Evolutionary conservation across 371 early-diverging fungal genomes (phyloP).

Genomic region (Zychaea mexicana): DNA sequence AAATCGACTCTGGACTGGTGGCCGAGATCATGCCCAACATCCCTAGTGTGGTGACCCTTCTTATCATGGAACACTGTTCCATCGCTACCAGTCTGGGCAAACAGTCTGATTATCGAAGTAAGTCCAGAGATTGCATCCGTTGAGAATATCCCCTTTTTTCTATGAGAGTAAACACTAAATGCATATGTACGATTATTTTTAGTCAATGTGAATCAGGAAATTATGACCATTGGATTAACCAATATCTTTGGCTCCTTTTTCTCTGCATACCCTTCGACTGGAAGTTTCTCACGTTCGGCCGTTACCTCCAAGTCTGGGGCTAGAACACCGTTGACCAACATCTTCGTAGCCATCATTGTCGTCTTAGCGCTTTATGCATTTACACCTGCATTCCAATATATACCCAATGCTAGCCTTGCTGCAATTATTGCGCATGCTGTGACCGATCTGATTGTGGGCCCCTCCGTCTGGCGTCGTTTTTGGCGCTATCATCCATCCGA

Average conservation of each 20-base stretch:
- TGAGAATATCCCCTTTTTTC: background rate
- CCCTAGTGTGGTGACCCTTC: slow-evolving; percentile 70
- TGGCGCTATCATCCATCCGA: slow-evolving; percentile 46
- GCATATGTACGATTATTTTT: background rate
- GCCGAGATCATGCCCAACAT: slow-evolving; percentile 53
- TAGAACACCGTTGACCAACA: slow-evolving; percentile 73
- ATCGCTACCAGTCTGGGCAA: slow-evolving; percentile 81
- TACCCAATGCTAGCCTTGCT: slow-evolving; percentile 76
- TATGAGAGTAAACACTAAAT: too few relatives aligned
- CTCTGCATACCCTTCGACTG: slow-evolving; percentile 81
- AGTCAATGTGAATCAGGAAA: slow-evolving; percentile 78
- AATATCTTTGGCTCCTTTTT: slow-evolving; percentile 84
- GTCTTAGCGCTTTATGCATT: slow-evolving; percentile 76
- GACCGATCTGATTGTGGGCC: slow-evolving; percentile 63
- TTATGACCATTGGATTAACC: slow-evolving; percentile 78
- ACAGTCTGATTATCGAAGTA: slow-evolving; percentile 47
- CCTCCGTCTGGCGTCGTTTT: slow-evolving; percentile 44
- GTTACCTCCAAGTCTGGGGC: slow-evolving; percentile 75
- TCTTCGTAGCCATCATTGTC: slow-evolving; percentile 76
- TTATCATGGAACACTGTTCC: slow-evolving; percentile 87
- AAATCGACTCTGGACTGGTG: slow-evolving; percentile 41
- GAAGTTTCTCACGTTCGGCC: slow-evolving; percentile 87
- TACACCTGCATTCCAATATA: slow-evolving; percentile 81
- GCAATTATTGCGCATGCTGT: slow-evolving; percentile 79
- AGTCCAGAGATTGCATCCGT: background rate